These are phyloP conservation scores for Myxozyma mucilagina DNA, from an alignment of 805 yeast genomes.

Conservation along the genomic window DNA sequence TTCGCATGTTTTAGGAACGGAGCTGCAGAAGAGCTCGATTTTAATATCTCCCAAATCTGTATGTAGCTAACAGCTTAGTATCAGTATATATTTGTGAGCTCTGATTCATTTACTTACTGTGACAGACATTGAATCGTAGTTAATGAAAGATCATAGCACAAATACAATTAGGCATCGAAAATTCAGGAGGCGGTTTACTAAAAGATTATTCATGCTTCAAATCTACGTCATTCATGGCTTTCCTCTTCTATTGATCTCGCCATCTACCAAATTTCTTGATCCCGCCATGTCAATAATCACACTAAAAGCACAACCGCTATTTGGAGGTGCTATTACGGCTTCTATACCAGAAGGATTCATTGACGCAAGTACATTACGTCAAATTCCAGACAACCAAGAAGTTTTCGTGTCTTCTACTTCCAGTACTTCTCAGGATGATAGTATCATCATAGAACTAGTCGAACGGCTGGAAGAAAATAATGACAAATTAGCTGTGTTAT, in stretches of 20 bases:
- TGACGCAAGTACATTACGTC: constrained; percentile 73
- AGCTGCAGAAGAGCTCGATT: constrained; percentile 44
- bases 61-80: constrained; percentile 37
- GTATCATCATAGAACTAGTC: constrained; percentile 45
- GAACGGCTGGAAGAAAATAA: constrained; percentile 32
- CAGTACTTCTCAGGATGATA: constrained; percentile 36
- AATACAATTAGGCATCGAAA: neutral
- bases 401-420: constrained; percentile 60
- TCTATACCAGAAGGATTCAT: constrained; percentile 59
- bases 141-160: neutral
- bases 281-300: neutral
- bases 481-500: constrained; percentile 27
- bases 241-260: neutral
- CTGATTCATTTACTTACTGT: constrained; percentile 17
- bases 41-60: constrained; percentile 46
- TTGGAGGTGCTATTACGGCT: constrained; percentile 79
- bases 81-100: neutral
- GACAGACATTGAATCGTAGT: constrained; percentile 26
- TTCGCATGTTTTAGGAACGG: constrained; percentile 45
- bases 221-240: neutral
- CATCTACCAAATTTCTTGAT: neutral
- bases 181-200: neutral
- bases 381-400: constrained; percentile 92
- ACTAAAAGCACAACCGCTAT: constrained; percentile 44
- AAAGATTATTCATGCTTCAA: neutral